Conservation (phyloP, 2,329 filamentous ascomycete species). For the Microcera coccophila region DNA sequence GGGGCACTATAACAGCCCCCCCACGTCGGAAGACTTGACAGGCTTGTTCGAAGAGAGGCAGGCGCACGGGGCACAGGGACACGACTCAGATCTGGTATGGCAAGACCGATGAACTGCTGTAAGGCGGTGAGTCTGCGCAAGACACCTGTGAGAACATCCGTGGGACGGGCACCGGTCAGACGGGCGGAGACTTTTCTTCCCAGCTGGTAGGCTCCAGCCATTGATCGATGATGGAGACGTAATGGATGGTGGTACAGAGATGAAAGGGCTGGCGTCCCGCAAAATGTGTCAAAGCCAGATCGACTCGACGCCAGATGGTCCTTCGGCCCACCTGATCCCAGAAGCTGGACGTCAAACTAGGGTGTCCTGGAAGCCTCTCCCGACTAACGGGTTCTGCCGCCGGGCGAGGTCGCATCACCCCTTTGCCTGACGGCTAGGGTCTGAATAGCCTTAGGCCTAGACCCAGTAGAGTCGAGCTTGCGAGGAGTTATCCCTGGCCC, state of each 20-base stretch:
- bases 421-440: conserved; percentile 18
- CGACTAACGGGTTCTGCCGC: conserved; percentile 24
- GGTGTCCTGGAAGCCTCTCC: conserved; percentile 24
- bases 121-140: conserved; percentile 15
- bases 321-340: conserved; percentile 18
- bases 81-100: conserved; percentile 15
- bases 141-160: background rate
- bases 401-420: conserved; percentile 13
- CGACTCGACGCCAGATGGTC: conserved; percentile 24
- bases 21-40: conserved; percentile 10
- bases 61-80: conserved; percentile 1
- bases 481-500: conserved; percentile 20
- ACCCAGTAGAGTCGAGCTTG: conserved; percentile 35
- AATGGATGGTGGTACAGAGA: conserved; percentile 30
- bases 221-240: conserved; percentile 21
- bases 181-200: conserved; percentile 13
- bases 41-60: conserved; percentile 4
- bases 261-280: conserved; percentile 30
- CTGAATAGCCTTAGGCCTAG: conserved; percentile 21
- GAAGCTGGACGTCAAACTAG: conserved; percentile 16
- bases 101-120: conserved; percentile 16
- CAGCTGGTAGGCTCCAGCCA: conserved; percentile 4
- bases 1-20: conserved; percentile 15
- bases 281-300: conserved; percentile 32
- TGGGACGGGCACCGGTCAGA: background rate